Evolutionary conservation across 1,284 basidiomycete species (phyloP).

Genomic region (Boletus semigastroideus): DNA sequence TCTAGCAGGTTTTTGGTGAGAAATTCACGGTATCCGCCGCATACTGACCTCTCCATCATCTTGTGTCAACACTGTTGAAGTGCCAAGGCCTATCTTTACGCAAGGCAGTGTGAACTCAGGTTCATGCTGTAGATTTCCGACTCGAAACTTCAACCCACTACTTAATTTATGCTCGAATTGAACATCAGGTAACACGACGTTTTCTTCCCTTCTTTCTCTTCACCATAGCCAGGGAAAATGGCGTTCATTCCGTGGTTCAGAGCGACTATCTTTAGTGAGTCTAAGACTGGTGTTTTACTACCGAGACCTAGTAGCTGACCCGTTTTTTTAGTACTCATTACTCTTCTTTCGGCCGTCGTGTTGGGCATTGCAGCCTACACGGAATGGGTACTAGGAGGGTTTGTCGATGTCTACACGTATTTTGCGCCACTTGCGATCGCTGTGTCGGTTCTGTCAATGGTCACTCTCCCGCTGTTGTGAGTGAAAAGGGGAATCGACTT

Average conservation of each 20-base stretch:
- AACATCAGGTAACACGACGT: neutral
- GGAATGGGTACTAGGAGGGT: conserved; percentile 8
- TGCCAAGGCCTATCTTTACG: no score
- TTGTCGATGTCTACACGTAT: neutral
- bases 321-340: conserved; percentile 12
- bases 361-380: conserved; percentile 24
- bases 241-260: conserved; percentile 27
- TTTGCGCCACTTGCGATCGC: conserved; percentile 22
- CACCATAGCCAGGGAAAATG: conserved; percentile 14
- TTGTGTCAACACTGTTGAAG: no score
- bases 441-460: conserved; percentile 12
- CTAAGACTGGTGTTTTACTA: neutral
- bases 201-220: neutral
- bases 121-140: no score
- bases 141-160: no score
- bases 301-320: no score
- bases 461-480: conserved; percentile 28
- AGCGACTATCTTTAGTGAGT: conserved; percentile 23
- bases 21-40: no score
- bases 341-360: conserved; percentile 18
- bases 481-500: neutral
- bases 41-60: no score
- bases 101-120: no score
- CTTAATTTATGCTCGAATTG: neutral
- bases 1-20: no score